A percentile compares a stretch with the other conserved stretches of the same genome.
These are phyloP conservation scores for Blumeriella jaapii DNA, from an alignment of 2,329 filamentous ascomycete species.

Conservation along the genomic window DNA sequence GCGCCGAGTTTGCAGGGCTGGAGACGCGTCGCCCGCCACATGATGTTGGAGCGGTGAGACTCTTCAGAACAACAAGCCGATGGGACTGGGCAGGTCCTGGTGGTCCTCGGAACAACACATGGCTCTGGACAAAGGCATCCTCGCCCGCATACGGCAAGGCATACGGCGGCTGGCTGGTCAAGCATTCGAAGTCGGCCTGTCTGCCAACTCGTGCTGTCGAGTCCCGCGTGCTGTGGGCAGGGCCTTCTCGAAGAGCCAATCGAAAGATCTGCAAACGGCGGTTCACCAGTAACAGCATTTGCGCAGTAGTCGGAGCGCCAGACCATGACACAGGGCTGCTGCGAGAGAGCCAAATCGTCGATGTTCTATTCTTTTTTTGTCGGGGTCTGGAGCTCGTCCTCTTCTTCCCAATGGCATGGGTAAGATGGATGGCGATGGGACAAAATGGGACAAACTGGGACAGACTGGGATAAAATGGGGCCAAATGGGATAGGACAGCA, in stretches of 20 bases:
- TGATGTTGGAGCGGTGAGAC: conserved; percentile 27
- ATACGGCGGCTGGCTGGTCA: too few relatives aligned
- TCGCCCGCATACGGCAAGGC: conserved; percentile 1
- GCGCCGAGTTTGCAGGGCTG: conserved; percentile 13
- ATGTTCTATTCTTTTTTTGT: too few relatives aligned
- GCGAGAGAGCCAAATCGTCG: conserved; percentile 4
- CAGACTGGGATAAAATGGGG: too few relatives aligned
- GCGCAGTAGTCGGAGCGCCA: conserved; percentile 10
- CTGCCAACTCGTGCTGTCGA: conserved; percentile 15
- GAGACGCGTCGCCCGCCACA: conserved; percentile 18
- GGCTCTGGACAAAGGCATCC: not conserved
- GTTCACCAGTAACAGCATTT: conserved; percentile 20
- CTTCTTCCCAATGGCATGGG: too few relatives aligned
- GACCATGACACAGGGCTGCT: conserved; percentile 9
- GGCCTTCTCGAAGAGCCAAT: conserved; percentile 10
- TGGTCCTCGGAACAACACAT: not conserved
- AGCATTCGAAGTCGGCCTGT: conserved; percentile 14
- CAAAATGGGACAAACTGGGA: too few relatives aligned
- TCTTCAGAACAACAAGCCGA: conserved; percentile 7
- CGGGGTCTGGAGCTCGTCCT: too few relatives aligned
- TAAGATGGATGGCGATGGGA: too few relatives aligned
- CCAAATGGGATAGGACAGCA: too few relatives aligned
- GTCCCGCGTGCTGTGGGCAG: conserved; percentile 6
- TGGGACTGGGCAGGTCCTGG: conserved; percentile 6
- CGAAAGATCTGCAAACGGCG: conserved; percentile 22